These are phyloP conservation scores for Wickerhamomyces pijperi DNA, from an alignment of 805 yeast species.

Conservation along the genomic window DNA sequence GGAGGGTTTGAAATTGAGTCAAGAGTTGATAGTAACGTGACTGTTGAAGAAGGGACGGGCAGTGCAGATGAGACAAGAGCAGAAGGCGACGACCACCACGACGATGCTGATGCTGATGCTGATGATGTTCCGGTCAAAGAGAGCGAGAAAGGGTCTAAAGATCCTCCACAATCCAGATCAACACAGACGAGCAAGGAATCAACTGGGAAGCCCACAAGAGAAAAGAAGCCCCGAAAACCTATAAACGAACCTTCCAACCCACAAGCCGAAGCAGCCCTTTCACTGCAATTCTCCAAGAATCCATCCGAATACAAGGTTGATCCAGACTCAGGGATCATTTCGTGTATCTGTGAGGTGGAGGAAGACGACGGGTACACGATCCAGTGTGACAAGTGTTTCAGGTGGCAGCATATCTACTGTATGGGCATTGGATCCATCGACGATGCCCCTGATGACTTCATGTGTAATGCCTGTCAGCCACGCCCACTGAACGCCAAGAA, in stretches of 20 bases:
- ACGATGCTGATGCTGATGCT: constrained; percentile 1
- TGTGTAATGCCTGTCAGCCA: constrained; percentile 69
- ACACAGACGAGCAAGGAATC: too few species aligned
- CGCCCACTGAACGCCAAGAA: constrained; percentile 30
- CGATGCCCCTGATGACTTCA: constrained; percentile 73
- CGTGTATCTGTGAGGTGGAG: constrained; percentile 79
- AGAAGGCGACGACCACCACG: constrained; percentile 1
- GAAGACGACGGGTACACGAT: constrained; percentile 92
- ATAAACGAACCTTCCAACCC: constrained; percentile 7
- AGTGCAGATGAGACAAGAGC: too few species aligned
- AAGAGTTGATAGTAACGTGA: not conserved
- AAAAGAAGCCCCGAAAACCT: constrained; percentile 3
- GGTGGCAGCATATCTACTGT: constrained; percentile 95
- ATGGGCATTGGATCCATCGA: constrained; percentile 63
- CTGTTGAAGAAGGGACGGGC: not conserved
- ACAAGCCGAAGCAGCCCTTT: not conserved
- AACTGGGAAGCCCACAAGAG: constrained; percentile 1
- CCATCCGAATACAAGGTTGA: constrained; percentile 42
- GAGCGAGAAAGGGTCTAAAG: constrained; percentile 3
- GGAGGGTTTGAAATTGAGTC: constrained; percentile 3
- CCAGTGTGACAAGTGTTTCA: constrained; percentile 84
- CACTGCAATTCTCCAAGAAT: constrained; percentile 2
- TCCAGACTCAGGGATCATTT: constrained; percentile 76
- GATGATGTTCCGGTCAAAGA: constrained; percentile 4
- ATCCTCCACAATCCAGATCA: too few species aligned